A percentile compares a stretch with the other conserved stretches of the same genome.
phyloP scores from a whole-genome alignment of 345 rosid species.

The Eucalyptus shirleyi region DNA sequence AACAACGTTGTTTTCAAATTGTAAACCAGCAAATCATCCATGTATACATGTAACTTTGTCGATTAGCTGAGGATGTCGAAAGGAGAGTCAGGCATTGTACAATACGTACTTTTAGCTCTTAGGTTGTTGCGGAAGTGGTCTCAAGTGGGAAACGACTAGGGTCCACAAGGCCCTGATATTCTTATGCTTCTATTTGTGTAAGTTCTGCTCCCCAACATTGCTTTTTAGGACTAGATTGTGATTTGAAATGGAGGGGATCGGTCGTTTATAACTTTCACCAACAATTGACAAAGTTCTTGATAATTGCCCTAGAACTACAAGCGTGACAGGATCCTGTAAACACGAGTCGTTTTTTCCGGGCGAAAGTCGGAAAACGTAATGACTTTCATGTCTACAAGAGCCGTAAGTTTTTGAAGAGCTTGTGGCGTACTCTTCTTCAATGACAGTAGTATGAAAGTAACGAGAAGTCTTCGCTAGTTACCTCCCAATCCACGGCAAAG shows the following conservation, averaged over 20 bases:
- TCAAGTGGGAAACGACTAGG: background rate
- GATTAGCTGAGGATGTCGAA: background rate
- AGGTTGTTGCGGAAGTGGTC: background rate
- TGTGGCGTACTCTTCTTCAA: background rate
- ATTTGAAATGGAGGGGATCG: background rate
- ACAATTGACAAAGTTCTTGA: background rate
- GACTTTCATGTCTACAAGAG: background rate
- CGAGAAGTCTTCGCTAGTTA: background rate
- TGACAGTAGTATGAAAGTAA: background rate
- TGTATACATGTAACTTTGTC: background rate
- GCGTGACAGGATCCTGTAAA: background rate
- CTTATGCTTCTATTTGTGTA: background rate
- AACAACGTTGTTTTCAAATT: background rate
- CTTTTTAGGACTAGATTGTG: background rate
- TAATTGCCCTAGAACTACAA: background rate
- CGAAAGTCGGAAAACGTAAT: background rate
- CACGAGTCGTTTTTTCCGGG: background rate
- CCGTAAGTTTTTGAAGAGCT: background rate
- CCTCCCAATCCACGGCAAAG: background rate
- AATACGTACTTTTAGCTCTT: background rate
- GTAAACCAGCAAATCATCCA: background rate
- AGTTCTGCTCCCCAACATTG: background rate
- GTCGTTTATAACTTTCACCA: background rate
- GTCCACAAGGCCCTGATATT: background rate
- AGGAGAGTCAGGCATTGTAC: background rate